Conservation (phyloP, 129 eudicot genomes). For the Logfia minima region DNA sequence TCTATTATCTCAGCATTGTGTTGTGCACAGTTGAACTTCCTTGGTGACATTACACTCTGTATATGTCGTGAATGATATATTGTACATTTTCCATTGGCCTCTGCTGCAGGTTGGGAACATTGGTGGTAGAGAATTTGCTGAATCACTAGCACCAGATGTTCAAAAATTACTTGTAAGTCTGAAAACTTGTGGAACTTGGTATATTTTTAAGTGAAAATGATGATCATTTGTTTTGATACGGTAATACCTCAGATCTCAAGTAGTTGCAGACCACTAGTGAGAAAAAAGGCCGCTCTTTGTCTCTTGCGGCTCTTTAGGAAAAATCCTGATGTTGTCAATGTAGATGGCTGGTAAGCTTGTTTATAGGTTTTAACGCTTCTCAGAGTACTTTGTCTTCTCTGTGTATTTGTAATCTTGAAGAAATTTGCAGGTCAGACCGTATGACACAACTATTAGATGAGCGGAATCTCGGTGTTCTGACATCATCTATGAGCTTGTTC, state of each 20-base stretch:
- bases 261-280: conserved; percentile 96
- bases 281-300: conserved; percentile 97
- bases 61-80: background rate
- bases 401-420: conserved; percentile 9
- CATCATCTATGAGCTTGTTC: conserved; percentile 92
- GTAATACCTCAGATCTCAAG: conserved; percentile 65
- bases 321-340: conserved; percentile 90
- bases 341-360: conserved; percentile 80
- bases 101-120: conserved; percentile 84
- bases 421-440: conserved; percentile 75
- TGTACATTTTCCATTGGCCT: background rate
- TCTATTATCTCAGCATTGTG: no score
- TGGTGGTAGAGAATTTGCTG: conserved; percentile 98
- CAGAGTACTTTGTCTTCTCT: conserved; percentile 1
- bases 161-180: conserved; percentile 88
- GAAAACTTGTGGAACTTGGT: conserved; percentile 8
- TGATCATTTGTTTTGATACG: conserved; percentile 19
- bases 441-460: conserved; percentile 97
- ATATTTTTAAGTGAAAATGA: conserved; percentile 21
- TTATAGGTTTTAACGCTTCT: conserved; percentile 18
- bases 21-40: background rate
- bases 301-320: conserved; percentile 88
- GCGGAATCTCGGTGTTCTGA: conserved; percentile 92
- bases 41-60: conserved; percentile 3
- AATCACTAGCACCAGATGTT: conserved; percentile 97